Conservation (phyloP, 345 rosid genomes). For the Brassica napus region Da-Ae NC_063444.1:23356001-23356500, state of each 20-base stretch:
- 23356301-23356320: too few species aligned
- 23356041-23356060: not conserved
- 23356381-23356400: too few species aligned
- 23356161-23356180: not conserved
- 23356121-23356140: not conserved
- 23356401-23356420: too few species aligned
- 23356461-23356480: too few species aligned
- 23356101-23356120: not conserved
- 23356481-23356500: too few species aligned
- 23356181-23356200: not conserved
- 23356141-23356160: not conserved
- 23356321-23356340: not conserved
- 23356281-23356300: too few species aligned
- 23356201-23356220: not conserved
- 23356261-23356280: not conserved
- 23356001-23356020: not conserved
- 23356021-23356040: not conserved
- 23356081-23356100: not conserved
- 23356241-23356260: not conserved
- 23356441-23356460: not conserved
- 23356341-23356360: not conserved
- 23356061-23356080: not conserved
- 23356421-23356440: not conserved
- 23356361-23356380: not conserved
- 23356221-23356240: not conserved